Percentiles rank a stretch among this genome's conserved stretches.
Evolutionary conservation across 441 rosid species (phyloP).

Genomic region (Jatropha podagrica): DNA sequence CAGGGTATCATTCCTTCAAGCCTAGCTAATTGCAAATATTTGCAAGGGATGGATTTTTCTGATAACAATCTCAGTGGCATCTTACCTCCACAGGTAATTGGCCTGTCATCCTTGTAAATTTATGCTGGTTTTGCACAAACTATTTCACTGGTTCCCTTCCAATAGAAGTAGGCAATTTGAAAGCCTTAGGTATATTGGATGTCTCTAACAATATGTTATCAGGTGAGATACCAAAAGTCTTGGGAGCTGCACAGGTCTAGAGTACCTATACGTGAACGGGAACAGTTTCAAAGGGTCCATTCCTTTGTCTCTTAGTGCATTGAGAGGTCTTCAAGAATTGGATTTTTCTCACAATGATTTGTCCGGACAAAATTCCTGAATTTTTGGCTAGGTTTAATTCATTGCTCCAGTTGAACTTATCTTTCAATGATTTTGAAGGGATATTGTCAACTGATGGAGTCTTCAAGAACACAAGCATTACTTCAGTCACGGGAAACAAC

Average conservation of each 20-base stretch:
- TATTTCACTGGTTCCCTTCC: neutral
- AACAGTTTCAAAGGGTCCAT: neutral
- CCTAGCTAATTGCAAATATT: neutral
- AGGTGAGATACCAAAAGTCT: neutral
- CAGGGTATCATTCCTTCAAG: constrained; percentile 24
- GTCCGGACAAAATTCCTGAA: neutral
- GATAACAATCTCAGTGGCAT: neutral
- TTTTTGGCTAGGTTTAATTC: neutral
- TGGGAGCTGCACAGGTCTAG: constrained; percentile 4
- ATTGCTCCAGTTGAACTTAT: neutral
- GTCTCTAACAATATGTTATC: neutral
- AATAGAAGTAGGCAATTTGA: constrained; percentile 1
- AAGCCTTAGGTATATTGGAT: neutral
- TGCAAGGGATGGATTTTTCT: neutral
- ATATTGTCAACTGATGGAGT: neutral
- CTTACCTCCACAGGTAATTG: neutral
- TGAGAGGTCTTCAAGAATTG: neutral
- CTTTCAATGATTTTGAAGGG: constrained; percentile 10
- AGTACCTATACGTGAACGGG: neutral
- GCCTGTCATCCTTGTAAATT: neutral
- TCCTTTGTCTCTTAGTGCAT: neutral
- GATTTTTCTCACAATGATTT: neutral
- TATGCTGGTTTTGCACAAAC: neutral
- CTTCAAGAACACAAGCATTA: neutral
- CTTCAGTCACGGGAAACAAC: neutral